Percentiles rank a stretch among this genome's conserved stretches.
phyloP scores from a whole-genome alignment of 2,329 filamentous ascomycete genomes.

The Colletotrichum melonis region DNA sequence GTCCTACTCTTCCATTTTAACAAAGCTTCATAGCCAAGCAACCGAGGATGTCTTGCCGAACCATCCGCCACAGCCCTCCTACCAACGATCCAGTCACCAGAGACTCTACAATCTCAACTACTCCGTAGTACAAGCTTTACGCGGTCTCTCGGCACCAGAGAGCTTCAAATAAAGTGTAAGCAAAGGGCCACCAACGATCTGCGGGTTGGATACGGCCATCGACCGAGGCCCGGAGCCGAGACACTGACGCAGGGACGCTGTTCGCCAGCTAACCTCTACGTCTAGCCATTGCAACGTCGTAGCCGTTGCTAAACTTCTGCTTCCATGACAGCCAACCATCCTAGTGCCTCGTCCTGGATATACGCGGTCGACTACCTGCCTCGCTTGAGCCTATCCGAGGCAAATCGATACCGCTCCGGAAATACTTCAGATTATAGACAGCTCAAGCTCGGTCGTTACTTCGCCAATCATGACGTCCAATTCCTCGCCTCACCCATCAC shows the following conservation, averaged over 20 bases:
- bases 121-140: not conserved
- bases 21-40: not conserved
- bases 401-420: constrained; percentile 5
- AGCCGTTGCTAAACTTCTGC: not conserved
- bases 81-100: not conserved
- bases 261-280: not conserved
- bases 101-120: not conserved
- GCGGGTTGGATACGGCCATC: not conserved
- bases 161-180: not conserved
- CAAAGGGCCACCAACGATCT: not conserved
- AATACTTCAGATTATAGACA: not conserved
- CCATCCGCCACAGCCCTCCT: not conserved
- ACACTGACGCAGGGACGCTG: not conserved
- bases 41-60: not conserved
- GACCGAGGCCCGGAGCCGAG: constrained; percentile 3
- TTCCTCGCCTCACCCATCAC: not conserved
- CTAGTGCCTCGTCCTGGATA: constrained; percentile 8
- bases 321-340: not conserved
- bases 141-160: not conserved
- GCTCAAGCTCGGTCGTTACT: not conserved
- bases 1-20: not conserved
- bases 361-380: not conserved
- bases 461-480: constrained; percentile 7
- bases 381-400: not conserved
- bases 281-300: not conserved